Base-by-base conservation (phyloP, 441 rosid genomes). In the Populus hybrid region DNA sequence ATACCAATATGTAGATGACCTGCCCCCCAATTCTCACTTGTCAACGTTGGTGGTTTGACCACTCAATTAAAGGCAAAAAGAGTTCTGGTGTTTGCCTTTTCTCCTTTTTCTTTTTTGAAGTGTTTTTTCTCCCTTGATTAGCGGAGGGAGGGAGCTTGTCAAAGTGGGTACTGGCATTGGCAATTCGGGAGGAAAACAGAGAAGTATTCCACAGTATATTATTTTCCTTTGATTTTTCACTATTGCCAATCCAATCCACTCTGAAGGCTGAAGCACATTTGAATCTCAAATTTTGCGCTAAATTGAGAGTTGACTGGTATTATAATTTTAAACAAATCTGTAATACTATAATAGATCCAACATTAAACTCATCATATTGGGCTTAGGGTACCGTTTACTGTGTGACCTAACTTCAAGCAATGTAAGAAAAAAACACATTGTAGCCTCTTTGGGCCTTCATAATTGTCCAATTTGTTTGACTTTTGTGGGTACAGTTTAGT, bases 41-140 rank as follows among this genome's bases (percentile, higher is more conserved):
- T 32, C 42, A 75, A 53, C 78, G 34, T 36, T 18, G 16, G 12
- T n/a, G 26, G 36, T 76, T 76, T 69, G 69, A 70, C 79, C 28
- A 32, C 19, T 35, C 38, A 70, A 8, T 5, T 26, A 64, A 64
- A 46, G 57, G 57, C 0, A 10, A 18, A 26, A 69, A 35, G 28
- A 23, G 11, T 63, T 46, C 67, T 1, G n/a, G 8, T 19, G 9
- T 11, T 73, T 21, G 46, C 9, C 50, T 23, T 35, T 34, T 74
- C 26, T 24, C 16, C 9, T 19, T 38, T 75, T 66, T 26, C 40
- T 75, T 66, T 69, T 24, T 74, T 65, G 6, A 38, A 53, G 40
- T 59, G 76, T 7, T 36, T 59, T 70, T 70, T 42, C 70, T 23
- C 67, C 76, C 80, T 66, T 32, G 72, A 78, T 46, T 78, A 18